Conservation (phyloP, 495 filamentous ascomycete genomes). For the Rhypophila decipiens region DNA sequence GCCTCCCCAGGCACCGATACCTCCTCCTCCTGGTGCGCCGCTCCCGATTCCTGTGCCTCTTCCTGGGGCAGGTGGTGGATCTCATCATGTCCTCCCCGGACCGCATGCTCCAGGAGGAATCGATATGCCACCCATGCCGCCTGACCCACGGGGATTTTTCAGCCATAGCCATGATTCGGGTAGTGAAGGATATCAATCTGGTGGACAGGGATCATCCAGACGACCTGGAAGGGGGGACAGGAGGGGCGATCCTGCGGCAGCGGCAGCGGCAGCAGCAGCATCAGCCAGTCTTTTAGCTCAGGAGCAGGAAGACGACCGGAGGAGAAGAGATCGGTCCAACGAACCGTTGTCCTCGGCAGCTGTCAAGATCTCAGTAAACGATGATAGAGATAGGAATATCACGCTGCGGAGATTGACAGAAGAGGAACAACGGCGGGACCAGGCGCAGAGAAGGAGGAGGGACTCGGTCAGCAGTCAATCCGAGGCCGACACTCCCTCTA, state of each 20-base stretch:
- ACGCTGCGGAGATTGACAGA: slow-evolving; percentile 76
- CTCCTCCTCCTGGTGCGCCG: slow-evolving; percentile 30
- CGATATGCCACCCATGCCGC: slow-evolving; percentile 43
- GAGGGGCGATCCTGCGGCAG: slow-evolving; percentile 43
- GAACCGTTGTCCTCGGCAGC: slow-evolving; percentile 55
- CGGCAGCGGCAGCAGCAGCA: slow-evolving; percentile 44
- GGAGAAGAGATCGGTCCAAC: slow-evolving; percentile 28
- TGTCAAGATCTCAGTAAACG: slow-evolving; percentile 74
- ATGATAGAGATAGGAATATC: slow-evolving; percentile 66
- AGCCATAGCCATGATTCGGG: slow-evolving; percentile 56
- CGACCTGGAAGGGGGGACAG: slow-evolving; percentile 41
- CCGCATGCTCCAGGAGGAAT: slow-evolving; percentile 29
- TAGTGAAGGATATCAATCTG: slow-evolving; percentile 50
- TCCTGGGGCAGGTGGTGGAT: slow-evolving; percentile 17
- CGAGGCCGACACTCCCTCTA: slow-evolving; percentile 35
- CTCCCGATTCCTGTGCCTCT: slow-evolving; percentile 26
- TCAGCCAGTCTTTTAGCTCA: slow-evolving; percentile 31
- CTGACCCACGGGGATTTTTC: slow-evolving; percentile 51
- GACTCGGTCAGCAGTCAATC: slow-evolving; percentile 45
- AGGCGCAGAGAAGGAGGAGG: slow-evolving; percentile 24
- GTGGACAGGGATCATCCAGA: too few relatives aligned
- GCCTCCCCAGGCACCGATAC: background rate
- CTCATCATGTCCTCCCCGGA: slow-evolving; percentile 22
- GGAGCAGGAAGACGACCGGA: slow-evolving; percentile 33
- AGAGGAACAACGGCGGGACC: slow-evolving; percentile 42